These are phyloP conservation scores for Allodekkera sacchari DNA, from an alignment of 805 yeast species.

Conservation along the genomic window DNA sequence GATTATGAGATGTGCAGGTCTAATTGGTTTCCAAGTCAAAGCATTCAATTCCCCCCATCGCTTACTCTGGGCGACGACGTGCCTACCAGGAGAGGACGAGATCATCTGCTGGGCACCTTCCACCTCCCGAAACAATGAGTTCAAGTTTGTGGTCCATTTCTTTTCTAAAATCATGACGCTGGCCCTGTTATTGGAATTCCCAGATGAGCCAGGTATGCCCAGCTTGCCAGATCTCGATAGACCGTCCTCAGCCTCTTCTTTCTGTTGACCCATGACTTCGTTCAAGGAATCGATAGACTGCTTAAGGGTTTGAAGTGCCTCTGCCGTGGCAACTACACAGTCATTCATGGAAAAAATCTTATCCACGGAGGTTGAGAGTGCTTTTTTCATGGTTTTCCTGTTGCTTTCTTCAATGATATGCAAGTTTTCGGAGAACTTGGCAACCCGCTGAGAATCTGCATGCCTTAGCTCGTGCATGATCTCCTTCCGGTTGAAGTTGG, in stretches of 20 bases:
- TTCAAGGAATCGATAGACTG: conserved; percentile 50
- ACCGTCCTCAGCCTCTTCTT: conserved; percentile 19
- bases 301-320: conserved; percentile 56
- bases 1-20: conserved; percentile 67
- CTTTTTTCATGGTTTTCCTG: conserved; percentile 47
- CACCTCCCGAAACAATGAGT: conserved; percentile 65
- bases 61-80: conserved; percentile 68
- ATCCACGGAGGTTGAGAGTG: conserved; percentile 54
- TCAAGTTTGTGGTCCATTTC: conserved; percentile 73
- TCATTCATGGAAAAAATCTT: conserved; percentile 51
- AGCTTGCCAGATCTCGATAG: conserved; percentile 7
- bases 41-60: conserved; percentile 83
- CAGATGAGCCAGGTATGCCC: conserved; percentile 11
- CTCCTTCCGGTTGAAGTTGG: too few species aligned
- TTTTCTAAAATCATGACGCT: conserved; percentile 67
- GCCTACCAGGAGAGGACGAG: conserved; percentile 72
- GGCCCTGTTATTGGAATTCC: conserved; percentile 46
- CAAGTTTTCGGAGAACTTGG: conserved; percentile 1
- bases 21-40: conserved; percentile 74
- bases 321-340: conserved; percentile 55
- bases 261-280: conserved; percentile 41
- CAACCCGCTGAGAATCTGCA: too few species aligned
- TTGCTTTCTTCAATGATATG: conserved; percentile 29
- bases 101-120: conserved; percentile 85
- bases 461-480: too few species aligned